Evolutionary conservation across 2,329 filamentous ascomycete species (phyloP), one percentile per base, ranked within the genome.

Genomic region (Trichoderma lentiforme): DNA sequence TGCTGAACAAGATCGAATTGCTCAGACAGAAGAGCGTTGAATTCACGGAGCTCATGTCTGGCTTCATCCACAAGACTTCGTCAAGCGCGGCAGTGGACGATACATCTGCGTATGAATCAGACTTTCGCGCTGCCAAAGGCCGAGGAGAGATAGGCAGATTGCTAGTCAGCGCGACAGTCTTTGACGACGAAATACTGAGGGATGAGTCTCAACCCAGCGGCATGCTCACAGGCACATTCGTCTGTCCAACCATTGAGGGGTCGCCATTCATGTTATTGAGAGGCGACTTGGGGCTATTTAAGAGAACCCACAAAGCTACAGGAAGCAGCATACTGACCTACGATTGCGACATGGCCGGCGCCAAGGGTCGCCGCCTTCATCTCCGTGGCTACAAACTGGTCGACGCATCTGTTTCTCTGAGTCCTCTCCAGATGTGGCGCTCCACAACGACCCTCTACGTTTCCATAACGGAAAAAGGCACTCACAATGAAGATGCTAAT

Each of bases 11-110:
- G 9, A 32, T n/a, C 79, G 58, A 21, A 64, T 60, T 39, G 39
- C 71, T 47, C 18, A 64, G 63, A 21, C 66, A 81, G 15, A 71
- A 84, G 88, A 69, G 88, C 0, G 84, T 90, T 69, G 86, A 86
- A 28, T 92, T 92, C 76, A 87, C 87, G 0, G 89, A 92, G 77
- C 86, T 90, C 71, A 90, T 92, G 88, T 84, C 86, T 8, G 90
- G 90, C 11, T 88, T 87, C 74, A 83, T 92, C 30, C 87, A 89
- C 74, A 77, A 24, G 6, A 32, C 66, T 6, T 18, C 39, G 1
- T 32, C 85, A 86, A 75, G 79, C 32, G 77, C 85, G 53, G 76
- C 77, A 6, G 81, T 83, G 11, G 84, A 87, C 74, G 82, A 84
- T 58, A 82, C 81, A 18, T 83, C 85, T n/a, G 85, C 86, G 2